These are phyloP conservation scores for Irpex sp. DNA, from an alignment of 1,284 basidiomycete species.

Conservation along the genomic window DNA sequence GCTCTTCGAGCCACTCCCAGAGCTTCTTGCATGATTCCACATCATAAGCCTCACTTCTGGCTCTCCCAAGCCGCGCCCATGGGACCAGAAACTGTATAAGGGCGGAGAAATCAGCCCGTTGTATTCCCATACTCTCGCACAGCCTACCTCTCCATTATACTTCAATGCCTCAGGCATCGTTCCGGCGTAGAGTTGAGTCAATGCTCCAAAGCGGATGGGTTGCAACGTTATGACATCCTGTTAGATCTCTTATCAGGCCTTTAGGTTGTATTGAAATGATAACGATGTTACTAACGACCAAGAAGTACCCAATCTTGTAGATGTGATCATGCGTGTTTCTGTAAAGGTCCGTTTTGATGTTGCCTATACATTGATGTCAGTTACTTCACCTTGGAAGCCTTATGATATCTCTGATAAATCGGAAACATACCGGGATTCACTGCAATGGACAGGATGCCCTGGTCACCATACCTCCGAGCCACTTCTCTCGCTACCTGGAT, in stretches of 20 bases:
- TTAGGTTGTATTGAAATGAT: not conserved
- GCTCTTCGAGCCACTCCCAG: constrained; percentile 37
- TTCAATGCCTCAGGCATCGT: constrained; percentile 19
- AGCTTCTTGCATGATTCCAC: constrained; percentile 28
- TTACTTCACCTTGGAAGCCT: no score
- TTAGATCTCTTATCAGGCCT: not conserved
- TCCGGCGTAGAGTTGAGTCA: constrained; percentile 24
- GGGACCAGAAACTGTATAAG: constrained; percentile 19
- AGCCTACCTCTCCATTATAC: constrained; percentile 19
- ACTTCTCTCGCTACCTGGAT: constrained; percentile 33
- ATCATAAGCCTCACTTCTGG: constrained; percentile 19
- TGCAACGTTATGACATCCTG: constrained; percentile 9
- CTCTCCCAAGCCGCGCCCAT: constrained; percentile 8
- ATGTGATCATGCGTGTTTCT: constrained; percentile 7
- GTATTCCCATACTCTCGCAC: constrained; percentile 9
- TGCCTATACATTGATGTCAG: not conserved
- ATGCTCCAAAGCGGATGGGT: constrained; percentile 12
- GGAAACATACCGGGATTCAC: constrained; percentile 32
- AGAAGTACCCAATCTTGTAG: constrained; percentile 10
- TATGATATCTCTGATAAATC: no score
- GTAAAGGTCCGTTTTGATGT: constrained; percentile 20
- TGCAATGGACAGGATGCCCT: constrained; percentile 33
- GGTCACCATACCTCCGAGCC: constrained; percentile 24
- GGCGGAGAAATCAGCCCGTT: not conserved
- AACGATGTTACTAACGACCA: not conserved